A percentile compares a stretch with the other conserved stretches of the same genome.
phyloP scores from a whole-genome alignment of 2,329 filamentous ascomycete genomes.

The Lasiodiplodia sp. region DNA sequence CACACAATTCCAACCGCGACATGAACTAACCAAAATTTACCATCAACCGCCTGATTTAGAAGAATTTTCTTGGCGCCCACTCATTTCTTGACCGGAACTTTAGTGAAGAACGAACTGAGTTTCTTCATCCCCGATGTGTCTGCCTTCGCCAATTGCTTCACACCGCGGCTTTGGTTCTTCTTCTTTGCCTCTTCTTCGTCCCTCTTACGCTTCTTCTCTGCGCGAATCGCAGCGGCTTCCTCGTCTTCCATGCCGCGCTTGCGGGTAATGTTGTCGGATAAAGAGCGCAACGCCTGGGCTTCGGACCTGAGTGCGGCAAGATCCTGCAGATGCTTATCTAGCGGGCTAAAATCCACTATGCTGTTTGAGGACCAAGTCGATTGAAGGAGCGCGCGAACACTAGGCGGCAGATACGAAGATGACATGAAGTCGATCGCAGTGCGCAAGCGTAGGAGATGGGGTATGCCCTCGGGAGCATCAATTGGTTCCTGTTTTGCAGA shows the following conservation, averaged over 20 bases:
- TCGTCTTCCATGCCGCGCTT: conserved; percentile 73
- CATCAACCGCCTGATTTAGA: not conserved
- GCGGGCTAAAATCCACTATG: conserved; percentile 69
- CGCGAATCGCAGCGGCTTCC: conserved; percentile 63
- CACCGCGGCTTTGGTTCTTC: conserved; percentile 78
- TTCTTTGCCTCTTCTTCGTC: conserved; percentile 90
- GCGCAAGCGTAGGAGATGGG: conserved; percentile 68
- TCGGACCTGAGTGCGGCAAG: conserved; percentile 74
- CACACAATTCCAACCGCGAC: not conserved
- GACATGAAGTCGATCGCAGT: conserved; percentile 71
- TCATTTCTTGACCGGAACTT: conserved; percentile 53
- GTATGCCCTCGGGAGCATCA: conserved; percentile 54
- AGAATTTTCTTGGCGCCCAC: not conserved
- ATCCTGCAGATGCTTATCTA: conserved; percentile 73
- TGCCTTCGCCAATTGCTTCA: conserved; percentile 86
- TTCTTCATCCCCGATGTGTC: conserved; percentile 96
- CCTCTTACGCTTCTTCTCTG: conserved; percentile 83
- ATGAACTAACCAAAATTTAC: not conserved
- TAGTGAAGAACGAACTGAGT: conserved; percentile 91
- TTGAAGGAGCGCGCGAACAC: conserved; percentile 55
- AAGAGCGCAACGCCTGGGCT: conserved; percentile 71
- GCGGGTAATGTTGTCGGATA: conserved; percentile 71
- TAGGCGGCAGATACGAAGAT: conserved; percentile 62
- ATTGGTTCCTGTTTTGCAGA: conserved; percentile 34
- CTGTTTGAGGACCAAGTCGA: conserved; percentile 52